Conservation (phyloP, 1,284 basidiomycete genomes). For the Fomitopsis pinicola region DNA sequence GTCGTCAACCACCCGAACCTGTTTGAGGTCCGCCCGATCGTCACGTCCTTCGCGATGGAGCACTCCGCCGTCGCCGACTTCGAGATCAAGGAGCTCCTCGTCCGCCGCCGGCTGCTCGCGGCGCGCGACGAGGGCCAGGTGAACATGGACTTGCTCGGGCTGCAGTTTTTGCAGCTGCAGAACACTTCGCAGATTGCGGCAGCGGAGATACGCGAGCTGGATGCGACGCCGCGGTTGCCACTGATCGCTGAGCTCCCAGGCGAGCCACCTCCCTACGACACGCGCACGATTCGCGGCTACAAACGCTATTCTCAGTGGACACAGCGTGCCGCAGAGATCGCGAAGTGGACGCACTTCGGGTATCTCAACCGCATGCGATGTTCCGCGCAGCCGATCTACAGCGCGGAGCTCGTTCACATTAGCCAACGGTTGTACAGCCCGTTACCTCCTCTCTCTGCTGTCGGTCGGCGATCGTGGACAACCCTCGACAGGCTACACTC, state of each 20-base stretch:
- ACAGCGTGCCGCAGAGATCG: slow-evolving; percentile 48
- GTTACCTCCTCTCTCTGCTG: slow-evolving; percentile 52
- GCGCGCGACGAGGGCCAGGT: slow-evolving; percentile 45
- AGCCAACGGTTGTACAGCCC: slow-evolving; percentile 40
- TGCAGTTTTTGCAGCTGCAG: slow-evolving; percentile 58
- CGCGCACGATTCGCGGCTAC: slow-evolving; percentile 74
- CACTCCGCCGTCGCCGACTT: slow-evolving; percentile 80
- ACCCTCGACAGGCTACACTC: slow-evolving; percentile 37
- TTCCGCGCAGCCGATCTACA: slow-evolving; percentile 56
- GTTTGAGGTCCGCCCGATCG: slow-evolving; percentile 92
- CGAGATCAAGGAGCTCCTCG: slow-evolving; percentile 86
- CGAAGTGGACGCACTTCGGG: slow-evolving; percentile 66
- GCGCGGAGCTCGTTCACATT: slow-evolving; percentile 53
- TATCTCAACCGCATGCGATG: slow-evolving; percentile 82
- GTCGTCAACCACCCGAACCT: slow-evolving; percentile 96
- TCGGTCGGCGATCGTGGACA: slow-evolving; percentile 36
- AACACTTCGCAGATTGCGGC: slow-evolving; percentile 51
- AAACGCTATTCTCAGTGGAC: slow-evolving; percentile 54
- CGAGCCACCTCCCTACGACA: slow-evolving; percentile 65
- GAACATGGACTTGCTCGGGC: slow-evolving; percentile 63
- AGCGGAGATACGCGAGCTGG: slow-evolving; percentile 52
- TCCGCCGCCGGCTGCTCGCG: slow-evolving; percentile 64
- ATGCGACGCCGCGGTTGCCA: slow-evolving; percentile 70
- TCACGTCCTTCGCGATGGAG: slow-evolving; percentile 88
- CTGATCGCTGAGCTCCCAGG: slow-evolving; percentile 52